Conservation (phyloP, 805 yeast genomes). For the Candida lessepsii region DNA sequence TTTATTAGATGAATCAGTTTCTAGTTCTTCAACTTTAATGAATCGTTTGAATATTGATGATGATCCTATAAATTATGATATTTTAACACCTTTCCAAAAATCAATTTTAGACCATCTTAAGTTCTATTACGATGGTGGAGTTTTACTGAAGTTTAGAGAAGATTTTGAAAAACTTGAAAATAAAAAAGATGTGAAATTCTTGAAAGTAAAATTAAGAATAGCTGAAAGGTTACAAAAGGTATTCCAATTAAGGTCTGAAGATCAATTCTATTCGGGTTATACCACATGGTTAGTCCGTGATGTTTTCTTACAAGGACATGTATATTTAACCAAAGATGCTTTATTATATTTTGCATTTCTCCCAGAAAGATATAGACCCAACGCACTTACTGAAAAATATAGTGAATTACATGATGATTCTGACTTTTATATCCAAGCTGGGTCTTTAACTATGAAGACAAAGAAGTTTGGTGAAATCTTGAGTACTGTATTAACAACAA, state of each 20-base stretch:
- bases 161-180: constrained; percentile 12
- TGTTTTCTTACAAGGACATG: constrained; percentile 81
- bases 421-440: constrained; percentile 28
- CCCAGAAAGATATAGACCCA: constrained; percentile 38
- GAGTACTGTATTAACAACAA: constrained; percentile 34
- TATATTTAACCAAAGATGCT: constrained; percentile 64
- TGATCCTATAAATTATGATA: constrained; percentile 5
- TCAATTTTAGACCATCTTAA: constrained; percentile 27
- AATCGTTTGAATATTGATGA: constrained; percentile 10
- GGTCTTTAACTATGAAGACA: constrained; percentile 38
- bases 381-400: background rate
- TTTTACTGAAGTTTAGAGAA: constrained; percentile 13
- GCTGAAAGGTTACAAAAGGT: constrained; percentile 36
- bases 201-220: constrained; percentile 24
- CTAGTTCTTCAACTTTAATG: constrained; percentile 7
- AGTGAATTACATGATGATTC: constrained; percentile 23
- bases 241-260: constrained; percentile 51
- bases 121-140: constrained; percentile 14
- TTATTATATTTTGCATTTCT: constrained; percentile 76
- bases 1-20: background rate
- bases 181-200: constrained; percentile 12
- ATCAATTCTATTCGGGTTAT: constrained; percentile 57
- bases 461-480: constrained; percentile 40
- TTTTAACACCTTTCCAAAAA: constrained; percentile 13
- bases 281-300: constrained; percentile 81